Evolutionary conservation across 805 yeast species (phyloP), one percentile per base, ranked within the genome.

Genomic region (Metschnikowia vanudenii): DNA sequence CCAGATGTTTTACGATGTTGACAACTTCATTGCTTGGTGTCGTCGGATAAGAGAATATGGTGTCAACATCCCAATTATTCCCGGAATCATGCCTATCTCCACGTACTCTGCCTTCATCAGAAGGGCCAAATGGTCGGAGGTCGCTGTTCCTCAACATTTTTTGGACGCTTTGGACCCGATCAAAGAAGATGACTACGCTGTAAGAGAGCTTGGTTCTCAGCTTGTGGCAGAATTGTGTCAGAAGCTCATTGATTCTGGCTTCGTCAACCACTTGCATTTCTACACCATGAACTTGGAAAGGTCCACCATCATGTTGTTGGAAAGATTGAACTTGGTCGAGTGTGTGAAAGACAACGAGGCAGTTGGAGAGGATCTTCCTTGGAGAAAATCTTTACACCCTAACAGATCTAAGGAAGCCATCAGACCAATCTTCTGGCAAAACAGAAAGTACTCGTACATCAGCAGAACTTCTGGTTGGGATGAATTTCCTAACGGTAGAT

Each of bases 31-130:
- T 48, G 58, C 67, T 11, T 94, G 99, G 99, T 88, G 94, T 58
- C 64, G 74, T 16, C 68, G 72, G 49, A 78, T 92, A 45, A 79
- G 92, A 55, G 81, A 75, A 18, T 71, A 73, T 18, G 97, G 96
- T 18, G 78, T 94, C 53, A 74, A 74, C 33, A 82, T 88, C 43
- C 98, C 98, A 24, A 87, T 94, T 54, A 84, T 94, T 49, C 99
- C 99, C 1, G 99, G 99, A 12, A 90, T 94, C 66, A 94, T 94
- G 99, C 99, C 99, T 18, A 91, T 94, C 48, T 83, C 96, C n/a
- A 88, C 97, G 3, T 91, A 92, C 68, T 86, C 95, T 20, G 82
- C 96, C 3, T 94, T 94, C 64, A 67, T 90, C 52, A 84, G 99
- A 72, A 81, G 99, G 64, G 96, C 97, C 16, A 82, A 82, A 45